Base-by-base conservation (phyloP, 441 rosid species). In the Bruguiera hainesii region DNA sequence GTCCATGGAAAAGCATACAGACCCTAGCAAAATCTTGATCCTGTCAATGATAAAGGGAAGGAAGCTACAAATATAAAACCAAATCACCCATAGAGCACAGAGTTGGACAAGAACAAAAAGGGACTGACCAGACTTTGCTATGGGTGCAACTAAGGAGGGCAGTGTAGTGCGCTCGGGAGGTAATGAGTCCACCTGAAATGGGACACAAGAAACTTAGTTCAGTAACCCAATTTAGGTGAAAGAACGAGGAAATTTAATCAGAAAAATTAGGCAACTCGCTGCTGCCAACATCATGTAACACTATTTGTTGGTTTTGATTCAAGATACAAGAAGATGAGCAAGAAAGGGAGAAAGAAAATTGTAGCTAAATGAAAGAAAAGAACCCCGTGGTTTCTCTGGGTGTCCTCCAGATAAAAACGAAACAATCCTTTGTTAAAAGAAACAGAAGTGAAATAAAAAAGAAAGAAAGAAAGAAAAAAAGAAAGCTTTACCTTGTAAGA, bases 61-160 rank as follows among this genome's bases (percentile, higher is more conserved):
- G 23, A 53, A 21, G 13, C 56, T 39, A 13, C 48, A 39, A 11
- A 13, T 11, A 55, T 55, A 0, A 7, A 23, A 55, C 18, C 16
- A 21, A 31, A 53, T 15, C 9, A 50, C 26, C 9, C 18, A n/a
- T 31, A 70, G 35, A 48, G 29, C 37, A 56, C 23, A 39, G 30
- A 53, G 33, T 19, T 3, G 8, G n/a, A 10, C 15, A 66, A 61
- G 25, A 19, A 52, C 21, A 18, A 15, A 33, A 64, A 73, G 31
- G 10, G 68, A 81, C 87, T 42, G 23, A 85, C 96, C 89, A 75
- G 81, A 63, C 57, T 70, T 74, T 61, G 66, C 51, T 64, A 73
- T 75, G 26, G 76, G 67, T 11, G 67, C 7, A 21, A 72, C 20
- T 50, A 71, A 68, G 30, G 88, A 16, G 35, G 87, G 83, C 64